Evolutionary conservation across 2,329 filamentous ascomycete genomes (phyloP), one percentile per base, ranked within the genome.

Genomic region (Sarocladium brachiariae): DNA sequence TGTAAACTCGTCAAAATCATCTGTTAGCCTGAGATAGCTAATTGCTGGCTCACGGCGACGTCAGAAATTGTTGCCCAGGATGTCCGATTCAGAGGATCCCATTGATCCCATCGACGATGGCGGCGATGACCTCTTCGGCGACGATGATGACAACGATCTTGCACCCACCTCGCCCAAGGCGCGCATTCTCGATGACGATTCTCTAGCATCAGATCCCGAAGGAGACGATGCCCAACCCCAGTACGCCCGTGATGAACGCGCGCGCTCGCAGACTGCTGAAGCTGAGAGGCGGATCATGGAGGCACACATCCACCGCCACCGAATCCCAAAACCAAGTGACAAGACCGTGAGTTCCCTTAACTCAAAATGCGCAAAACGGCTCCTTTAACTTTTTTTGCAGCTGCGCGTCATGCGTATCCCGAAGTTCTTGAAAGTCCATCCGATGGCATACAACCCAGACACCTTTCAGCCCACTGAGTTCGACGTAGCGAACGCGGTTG

Each of bases 351-450:
- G 43, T 47, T 14, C 5, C 5, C 19, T 9, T 9, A 11, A 14
- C 10, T 8, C 10, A 21, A 11, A 7, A 8, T 11, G 19, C 13
- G 6, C 2, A 2, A 10, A 24, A 21, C 31, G 38, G 13, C 21
- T 37, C 14, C 21, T 37, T n/a, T 23, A 1, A 49, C 13, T 18
- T 3, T 27, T 34, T 11, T 19, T 19, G 8, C 8, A 88, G 84
- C 72, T 88, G 46, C 84, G 86, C 65, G 74, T 85, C 4, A 67
- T 90, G 59, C 84, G 83, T 57, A 75, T 92, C 2, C 87, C 87
- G 25, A 76, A 78, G 19, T 91, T 91, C 67, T 70, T 92, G 59
- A 80, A 79, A 49, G 75, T 90, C 55, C 75, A 86, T 37, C 84
- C 87, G 16, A 76, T 35, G 53, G 75, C 80, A 54, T 92, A 86